Evolutionary conservation across 78 protist genomes (phyloP), one percentile per base, ranked within the genome.

Genomic region (Protostelium mycophagum): DNA sequence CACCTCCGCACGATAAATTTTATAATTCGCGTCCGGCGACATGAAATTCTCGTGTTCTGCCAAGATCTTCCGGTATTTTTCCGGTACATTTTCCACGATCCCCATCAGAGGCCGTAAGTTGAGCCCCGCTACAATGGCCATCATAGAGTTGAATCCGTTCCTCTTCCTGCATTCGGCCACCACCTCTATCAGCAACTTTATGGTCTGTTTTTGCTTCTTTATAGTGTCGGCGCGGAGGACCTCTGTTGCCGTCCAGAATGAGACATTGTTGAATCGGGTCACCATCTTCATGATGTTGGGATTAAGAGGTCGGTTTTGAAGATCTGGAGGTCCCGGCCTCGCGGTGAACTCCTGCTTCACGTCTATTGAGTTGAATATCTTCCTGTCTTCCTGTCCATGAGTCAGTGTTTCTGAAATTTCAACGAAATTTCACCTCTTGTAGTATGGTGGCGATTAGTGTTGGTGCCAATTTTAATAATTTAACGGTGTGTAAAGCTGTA

Each of bases 201-300:
- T 16, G 16, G 73, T 51, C 16, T 16, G 73, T 51, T 51, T 51
- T 16, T 51, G 73, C 31, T 5, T 51, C 73, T 90, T 88, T 28
- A 95, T 86, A 28, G 34, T 87, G 37, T 36, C 84, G 34, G 87
- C 35, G 1, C 84, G 34, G n/a, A 94, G 83, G 36, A 96, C 95
- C 0, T 87, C 37, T 0, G 96, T 85, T 0, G 97, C 91, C 0
- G 92, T 90, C 96, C 96, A 96, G 38, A 85, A 89, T 1, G 93
- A 85, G 83, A 88, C 88, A 28, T 85, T 88, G 88, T 93, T 93
- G 91, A 93, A 90, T 35, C 96, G 87, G 23, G 34, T 34, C 63
- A 93, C 90, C 28, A 93, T 35, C 0, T 83, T 36, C 38, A 93
- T 73, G 28, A 89, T 93, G 36, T 93, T 88, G 31, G 95, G 96